Conservation (phyloP, 1,284 basidiomycete genomes). For the Ceratobasidium sp. region DNA sequence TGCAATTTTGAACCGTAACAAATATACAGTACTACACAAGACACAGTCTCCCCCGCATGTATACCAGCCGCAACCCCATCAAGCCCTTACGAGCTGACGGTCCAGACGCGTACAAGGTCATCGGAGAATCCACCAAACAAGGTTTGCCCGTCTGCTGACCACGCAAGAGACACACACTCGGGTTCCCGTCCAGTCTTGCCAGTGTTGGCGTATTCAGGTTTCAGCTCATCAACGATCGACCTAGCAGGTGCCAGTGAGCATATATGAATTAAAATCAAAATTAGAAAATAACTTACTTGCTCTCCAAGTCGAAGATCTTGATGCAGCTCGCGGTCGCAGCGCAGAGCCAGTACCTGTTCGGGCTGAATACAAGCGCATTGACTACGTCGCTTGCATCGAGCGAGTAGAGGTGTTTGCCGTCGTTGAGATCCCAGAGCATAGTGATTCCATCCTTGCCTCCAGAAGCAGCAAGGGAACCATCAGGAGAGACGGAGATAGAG, state of each 20-base stretch:
- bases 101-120: constrained; percentile 93
- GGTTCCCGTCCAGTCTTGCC: constrained; percentile 87
- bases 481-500: constrained; percentile 98
- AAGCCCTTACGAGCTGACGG: constrained; percentile 64
- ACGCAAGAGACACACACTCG: constrained; percentile 97
- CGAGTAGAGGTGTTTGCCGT: constrained; percentile 99
- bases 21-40: constrained; percentile 39
- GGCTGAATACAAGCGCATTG: constrained; percentile 99
- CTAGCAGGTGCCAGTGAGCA: constrained; percentile 62
- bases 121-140: constrained; percentile 97
- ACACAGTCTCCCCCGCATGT: constrained; percentile 8
- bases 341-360: constrained; percentile 99
- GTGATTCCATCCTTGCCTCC: constrained; percentile 99
- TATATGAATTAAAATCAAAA: constrained; percentile 50
- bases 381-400: constrained; percentile 99
- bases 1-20: constrained; percentile 45
- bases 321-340: constrained; percentile 98
- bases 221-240: constrained; percentile 99
- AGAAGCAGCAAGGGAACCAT: constrained; percentile 98
- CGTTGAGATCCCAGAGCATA: constrained; percentile 99
- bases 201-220: constrained; percentile 89
- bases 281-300: constrained; percentile 77
- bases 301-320: constrained; percentile 99
- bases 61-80: constrained; percentile 28
- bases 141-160: constrained; percentile 98